Percentiles rank a stretch among this genome's conserved stretches.
These are phyloP conservation scores for Lodderomyces parapsilosis DNA, from an alignment of 1,139 yeast species.

Conservation along the genomic window DNA sequence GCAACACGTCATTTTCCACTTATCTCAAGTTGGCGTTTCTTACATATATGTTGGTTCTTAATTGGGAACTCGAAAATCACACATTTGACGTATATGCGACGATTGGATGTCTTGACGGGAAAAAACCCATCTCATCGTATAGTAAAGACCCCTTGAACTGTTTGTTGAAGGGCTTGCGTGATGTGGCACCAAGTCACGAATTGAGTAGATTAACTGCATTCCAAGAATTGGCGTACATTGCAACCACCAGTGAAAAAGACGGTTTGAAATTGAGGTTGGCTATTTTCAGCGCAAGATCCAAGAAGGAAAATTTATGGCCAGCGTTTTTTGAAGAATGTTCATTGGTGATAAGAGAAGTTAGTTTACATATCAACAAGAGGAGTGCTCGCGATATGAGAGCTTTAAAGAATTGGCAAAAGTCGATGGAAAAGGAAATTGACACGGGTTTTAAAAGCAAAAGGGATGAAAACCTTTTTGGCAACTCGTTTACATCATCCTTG, in stretches of 20 bases:
- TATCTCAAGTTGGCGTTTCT: conserved; percentile 34
- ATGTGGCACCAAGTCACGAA: conserved; percentile 43
- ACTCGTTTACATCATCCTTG: conserved; percentile 20
- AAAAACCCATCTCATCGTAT: conserved; percentile 63
- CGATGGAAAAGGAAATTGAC: conserved; percentile 14
- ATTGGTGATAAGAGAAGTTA: conserved; percentile 47
- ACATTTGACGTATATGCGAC: conserved; percentile 72
- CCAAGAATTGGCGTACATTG: conserved; percentile 66
- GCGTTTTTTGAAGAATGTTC: conserved; percentile 60
- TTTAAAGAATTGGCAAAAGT: conserved; percentile 21
- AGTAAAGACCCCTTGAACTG: conserved; percentile 76
- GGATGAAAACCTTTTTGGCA: conserved; percentile 33
- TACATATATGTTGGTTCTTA: conserved; percentile 38
- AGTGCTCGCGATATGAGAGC: conserved; percentile 30
- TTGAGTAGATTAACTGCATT: conserved; percentile 68
- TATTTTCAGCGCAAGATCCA: conserved; percentile 52
- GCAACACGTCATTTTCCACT: conserved; percentile 38
- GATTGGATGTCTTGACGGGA: conserved; percentile 79
- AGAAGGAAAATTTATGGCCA: conserved; percentile 53
- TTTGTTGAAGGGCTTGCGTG: conserved; percentile 67
- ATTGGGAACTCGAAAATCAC: conserved; percentile 65
- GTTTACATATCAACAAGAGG: conserved; percentile 41
- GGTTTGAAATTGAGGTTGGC: conserved; percentile 47
- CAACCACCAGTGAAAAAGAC: conserved; percentile 48
- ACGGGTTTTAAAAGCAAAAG: conserved; percentile 8